Conservation (phyloP, 768 basidiomycete species). For the Lentinus brumalis region DNA sequence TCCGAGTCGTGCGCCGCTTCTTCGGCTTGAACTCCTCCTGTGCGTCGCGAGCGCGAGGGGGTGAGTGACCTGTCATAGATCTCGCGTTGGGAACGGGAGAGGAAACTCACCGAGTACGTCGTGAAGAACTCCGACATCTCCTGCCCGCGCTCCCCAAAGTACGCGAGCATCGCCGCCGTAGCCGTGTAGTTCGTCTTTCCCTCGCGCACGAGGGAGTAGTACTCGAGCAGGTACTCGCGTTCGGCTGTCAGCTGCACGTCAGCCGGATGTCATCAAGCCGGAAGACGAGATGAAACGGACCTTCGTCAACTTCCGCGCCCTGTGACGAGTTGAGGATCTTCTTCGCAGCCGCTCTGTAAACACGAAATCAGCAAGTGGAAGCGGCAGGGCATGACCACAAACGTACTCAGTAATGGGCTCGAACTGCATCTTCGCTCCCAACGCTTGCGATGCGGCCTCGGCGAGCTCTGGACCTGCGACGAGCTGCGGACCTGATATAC, state of each 20-base stretch:
- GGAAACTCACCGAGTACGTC: slow-evolving; percentile 21
- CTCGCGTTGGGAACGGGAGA: background rate
- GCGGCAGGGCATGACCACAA: background rate
- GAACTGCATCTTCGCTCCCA: slow-evolving; percentile 28
- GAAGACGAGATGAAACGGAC: background rate
- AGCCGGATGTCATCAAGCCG: background rate
- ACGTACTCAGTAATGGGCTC: slow-evolving; percentile 27
- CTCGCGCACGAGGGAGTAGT: slow-evolving; percentile 34
- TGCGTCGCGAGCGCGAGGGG: background rate
- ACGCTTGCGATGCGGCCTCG: slow-evolving; percentile 25
- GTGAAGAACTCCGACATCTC: slow-evolving; percentile 25
- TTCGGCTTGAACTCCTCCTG: slow-evolving; percentile 27
- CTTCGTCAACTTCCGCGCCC: slow-evolving; percentile 25
- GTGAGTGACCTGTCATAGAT: background rate
- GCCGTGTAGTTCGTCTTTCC: slow-evolving; percentile 34
- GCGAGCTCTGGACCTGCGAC: slow-evolving; percentile 30
- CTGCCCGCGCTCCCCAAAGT: slow-evolving; percentile 22
- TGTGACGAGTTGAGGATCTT: slow-evolving; percentile 24
- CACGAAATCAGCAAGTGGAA: background rate
- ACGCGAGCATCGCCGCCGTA: slow-evolving; percentile 26
- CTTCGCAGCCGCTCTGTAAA: slow-evolving; percentile 15
- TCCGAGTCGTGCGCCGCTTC: slow-evolving; percentile 13
- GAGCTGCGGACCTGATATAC: slow-evolving; percentile 15
- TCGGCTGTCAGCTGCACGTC: slow-evolving; percentile 22
- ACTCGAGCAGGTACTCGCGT: slow-evolving; percentile 36